Evolutionary conservation across 192 early-diverging fungal genomes (phyloP), one percentile per base, ranked within the genome.

Genomic region (Podila clonocystis): DNA sequence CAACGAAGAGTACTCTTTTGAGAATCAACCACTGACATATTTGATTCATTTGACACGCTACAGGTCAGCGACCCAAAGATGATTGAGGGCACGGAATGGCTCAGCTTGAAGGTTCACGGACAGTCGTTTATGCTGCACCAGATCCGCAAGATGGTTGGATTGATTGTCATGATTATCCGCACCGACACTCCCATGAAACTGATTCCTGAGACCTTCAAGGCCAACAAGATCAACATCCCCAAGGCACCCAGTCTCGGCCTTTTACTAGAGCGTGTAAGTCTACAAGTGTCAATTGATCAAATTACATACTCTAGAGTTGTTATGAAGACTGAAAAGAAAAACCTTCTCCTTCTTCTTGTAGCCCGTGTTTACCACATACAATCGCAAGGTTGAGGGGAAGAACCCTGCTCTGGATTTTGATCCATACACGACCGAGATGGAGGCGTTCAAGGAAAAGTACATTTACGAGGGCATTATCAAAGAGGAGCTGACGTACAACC

Each of bases 81-180:
- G 49, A 91, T 92, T 62, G 64, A 90, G 17, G 87, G 85, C 24
- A 83, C 87, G 29, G 97, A 99, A 79, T 99, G 97, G 98, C 75
- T 99, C 29, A 93, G 92, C 34, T 82, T 97, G 31, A 97, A 96
- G 73, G 91, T 99, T 30, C 88, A 93, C 71, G 98, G 98, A 5
- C 97, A 99, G 83, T 93, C 94, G 49, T 99, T 99, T 70, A 99
- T 99, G 97, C 86, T 99, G 36, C 97, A 99, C 86, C 98, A 99
- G 86, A 99, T 99, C 73, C 93, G 98, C 45, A 99, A 99, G 76
- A 99, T 99, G 98, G 95, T 99, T 69, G 95, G 97, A 0, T 85
- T 99, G 62, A 91, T 92, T 9, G 87, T 97, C 5, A 79, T 99
- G 83, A 86, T 94, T 69, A 87, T 95, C 31, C 91, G 97, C 15